phyloP scores from a whole-genome alignment of 2,329 filamentous ascomycete genomes.

The Orbilia quercus region DNA sequence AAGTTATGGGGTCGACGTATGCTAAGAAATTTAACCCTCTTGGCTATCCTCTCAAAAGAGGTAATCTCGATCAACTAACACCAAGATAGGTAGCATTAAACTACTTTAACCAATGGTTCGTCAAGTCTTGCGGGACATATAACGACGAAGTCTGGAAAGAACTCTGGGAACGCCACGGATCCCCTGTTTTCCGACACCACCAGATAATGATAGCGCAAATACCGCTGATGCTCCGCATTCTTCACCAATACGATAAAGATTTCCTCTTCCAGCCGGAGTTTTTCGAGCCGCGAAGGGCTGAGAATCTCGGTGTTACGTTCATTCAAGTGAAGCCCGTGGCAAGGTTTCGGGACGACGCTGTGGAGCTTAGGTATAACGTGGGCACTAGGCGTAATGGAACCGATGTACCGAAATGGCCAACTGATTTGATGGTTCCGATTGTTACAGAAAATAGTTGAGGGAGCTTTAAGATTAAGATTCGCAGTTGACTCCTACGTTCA shows the following conservation, averaged over 20 bases:
- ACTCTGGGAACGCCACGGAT: constrained; percentile 66
- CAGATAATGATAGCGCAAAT: constrained; percentile 66
- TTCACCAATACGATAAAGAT: constrained; percentile 62
- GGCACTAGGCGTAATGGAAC: constrained; percentile 68
- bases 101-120: constrained; percentile 65
- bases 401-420: constrained; percentile 67
- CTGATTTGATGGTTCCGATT: constrained; percentile 64
- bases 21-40: constrained; percentile 31
- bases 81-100: constrained; percentile 62
- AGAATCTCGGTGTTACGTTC: constrained; percentile 63
- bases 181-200: constrained; percentile 66
- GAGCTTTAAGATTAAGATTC: not conserved
- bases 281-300: constrained; percentile 65
- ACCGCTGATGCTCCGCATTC: constrained; percentile 62
- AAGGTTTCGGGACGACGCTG: constrained; percentile 62
- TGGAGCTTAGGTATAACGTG: constrained; percentile 66
- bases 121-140: constrained; percentile 63
- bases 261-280: constrained; percentile 66
- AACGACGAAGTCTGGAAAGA: constrained; percentile 66
- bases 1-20: constrained; percentile 64
- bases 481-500: no score
- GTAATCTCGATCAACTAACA: not conserved
- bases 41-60: not conserved
- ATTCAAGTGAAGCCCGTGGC: constrained; percentile 65
- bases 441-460: constrained; percentile 58